phyloP scores from a whole-genome alignment of 2,329 filamentous ascomycete species.

The Xylaria sp. region DNA sequence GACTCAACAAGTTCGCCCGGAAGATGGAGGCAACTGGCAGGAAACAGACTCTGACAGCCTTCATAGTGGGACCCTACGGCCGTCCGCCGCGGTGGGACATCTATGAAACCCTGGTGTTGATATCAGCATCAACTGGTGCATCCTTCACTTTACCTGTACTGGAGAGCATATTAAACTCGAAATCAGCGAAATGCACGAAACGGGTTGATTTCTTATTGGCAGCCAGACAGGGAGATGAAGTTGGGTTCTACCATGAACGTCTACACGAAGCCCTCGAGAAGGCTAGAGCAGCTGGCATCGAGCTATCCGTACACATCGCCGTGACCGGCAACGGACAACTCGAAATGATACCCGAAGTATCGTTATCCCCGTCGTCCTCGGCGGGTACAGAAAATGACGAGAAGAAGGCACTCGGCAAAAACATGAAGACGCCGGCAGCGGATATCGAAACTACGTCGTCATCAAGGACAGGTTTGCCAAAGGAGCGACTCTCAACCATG shows the following conservation, averaged over 20 bases:
- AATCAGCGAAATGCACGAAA: conserved; percentile 50
- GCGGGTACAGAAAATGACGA: conserved; percentile 27
- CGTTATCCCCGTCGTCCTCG: conserved; percentile 16
- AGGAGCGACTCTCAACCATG: conserved; percentile 24
- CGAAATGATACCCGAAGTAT: conserved; percentile 20
- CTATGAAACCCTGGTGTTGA: conserved; percentile 62
- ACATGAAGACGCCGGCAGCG: conserved; percentile 24
- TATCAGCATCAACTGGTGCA: conserved; percentile 65
- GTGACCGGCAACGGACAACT: conserved; percentile 48
- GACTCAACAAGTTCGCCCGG: conserved; percentile 51
- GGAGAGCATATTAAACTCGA: conserved; percentile 52
- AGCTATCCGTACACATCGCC: conserved; percentile 56
- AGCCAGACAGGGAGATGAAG: conserved; percentile 55
- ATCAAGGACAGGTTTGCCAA: conserved; percentile 10
- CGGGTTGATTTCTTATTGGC: conserved; percentile 57
- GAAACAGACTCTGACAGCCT: conserved; percentile 44
- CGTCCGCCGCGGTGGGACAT: conserved; percentile 58
- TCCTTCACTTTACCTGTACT: conserved; percentile 64
- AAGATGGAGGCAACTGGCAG: conserved; percentile 37
- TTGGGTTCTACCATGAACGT: conserved; percentile 57
- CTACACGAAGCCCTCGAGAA: conserved; percentile 49
- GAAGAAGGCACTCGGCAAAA: conserved; percentile 21
- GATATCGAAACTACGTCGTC: conserved; percentile 29
- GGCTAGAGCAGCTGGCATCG: conserved; percentile 49
- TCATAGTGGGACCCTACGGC: conserved; percentile 61